These are phyloP conservation scores for Thielaviopsis ethacetica DNA, from an alignment of 2,329 filamentous ascomycete genomes.

Conservation along the genomic window DNA sequence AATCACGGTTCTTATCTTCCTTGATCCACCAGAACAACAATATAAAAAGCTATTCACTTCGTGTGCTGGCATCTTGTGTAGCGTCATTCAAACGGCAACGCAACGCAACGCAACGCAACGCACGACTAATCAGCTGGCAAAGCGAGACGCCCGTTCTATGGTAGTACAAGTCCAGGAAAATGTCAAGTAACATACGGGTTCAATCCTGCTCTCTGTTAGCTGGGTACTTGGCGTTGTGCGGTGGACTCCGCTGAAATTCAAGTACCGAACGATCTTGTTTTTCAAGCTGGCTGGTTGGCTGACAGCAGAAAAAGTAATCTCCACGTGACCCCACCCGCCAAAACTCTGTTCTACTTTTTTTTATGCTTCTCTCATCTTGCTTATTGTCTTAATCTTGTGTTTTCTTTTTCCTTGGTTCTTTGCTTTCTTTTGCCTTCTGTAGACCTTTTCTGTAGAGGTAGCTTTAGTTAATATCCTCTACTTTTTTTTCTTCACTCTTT, in stretches of 20 bases:
- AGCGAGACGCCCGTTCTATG: not conserved
- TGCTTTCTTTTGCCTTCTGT: not conserved
- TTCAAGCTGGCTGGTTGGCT: not conserved
- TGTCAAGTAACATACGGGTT: too few species aligned
- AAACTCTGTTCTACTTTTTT: not conserved
- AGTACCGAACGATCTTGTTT: not conserved
- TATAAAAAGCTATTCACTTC: too few species aligned
- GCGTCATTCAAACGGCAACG: not conserved
- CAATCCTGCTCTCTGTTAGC: not conserved
- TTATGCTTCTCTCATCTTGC: not conserved
- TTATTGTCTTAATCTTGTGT: not conserved
- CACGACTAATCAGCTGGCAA: not conserved
- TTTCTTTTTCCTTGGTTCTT: not conserved
- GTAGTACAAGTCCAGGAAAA: not conserved
- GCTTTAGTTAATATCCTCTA: not conserved
- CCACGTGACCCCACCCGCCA: not conserved
- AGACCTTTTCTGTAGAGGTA: not conserved
- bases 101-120: too few species aligned
- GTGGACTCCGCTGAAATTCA: not conserved
- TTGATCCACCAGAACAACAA: too few species aligned
- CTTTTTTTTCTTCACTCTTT: not conserved
- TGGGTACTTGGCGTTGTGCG: not conserved
- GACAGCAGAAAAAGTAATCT: not conserved
- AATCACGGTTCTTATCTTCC: not conserved
- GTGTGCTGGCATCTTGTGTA: not conserved